These are phyloP conservation scores for Phytopythium delawarense DNA, from an alignment of 352 stramenopile species.

Conservation along the genomic window DNA sequence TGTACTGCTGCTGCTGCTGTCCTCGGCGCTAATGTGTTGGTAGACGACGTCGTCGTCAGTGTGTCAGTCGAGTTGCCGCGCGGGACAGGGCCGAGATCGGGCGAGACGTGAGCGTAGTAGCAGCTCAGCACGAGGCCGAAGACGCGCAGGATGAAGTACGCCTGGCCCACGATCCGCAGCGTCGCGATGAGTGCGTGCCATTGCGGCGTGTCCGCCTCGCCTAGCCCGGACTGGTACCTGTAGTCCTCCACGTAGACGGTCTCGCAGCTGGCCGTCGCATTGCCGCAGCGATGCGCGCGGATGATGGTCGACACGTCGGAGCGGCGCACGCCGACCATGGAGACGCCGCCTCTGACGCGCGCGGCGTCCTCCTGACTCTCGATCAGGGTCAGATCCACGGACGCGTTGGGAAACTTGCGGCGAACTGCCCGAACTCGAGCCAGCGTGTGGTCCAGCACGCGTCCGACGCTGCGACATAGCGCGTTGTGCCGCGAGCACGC, in stretches of 20 bases:
- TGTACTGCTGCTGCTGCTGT: no score
- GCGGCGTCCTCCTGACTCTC: constrained; percentile 22
- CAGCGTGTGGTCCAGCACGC: constrained; percentile 9
- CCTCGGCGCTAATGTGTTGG: neutral
- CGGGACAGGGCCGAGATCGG: neutral
- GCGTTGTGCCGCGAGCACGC: constrained; percentile 4
- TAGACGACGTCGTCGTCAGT: neutral
- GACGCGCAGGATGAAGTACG: constrained; percentile 30
- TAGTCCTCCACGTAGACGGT: constrained; percentile 44
- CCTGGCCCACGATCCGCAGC: constrained; percentile 29
- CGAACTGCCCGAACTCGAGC: neutral
- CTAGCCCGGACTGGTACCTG: constrained; percentile 25
- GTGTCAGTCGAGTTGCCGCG: neutral
- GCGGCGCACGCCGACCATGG: constrained; percentile 11
- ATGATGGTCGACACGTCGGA: constrained; percentile 21
- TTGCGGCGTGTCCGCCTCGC: constrained; percentile 20
- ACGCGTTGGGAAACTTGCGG: constrained; percentile 10
- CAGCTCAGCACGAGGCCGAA: constrained; percentile 22
- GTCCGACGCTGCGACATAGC: constrained; percentile 3
- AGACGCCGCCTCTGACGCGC: constrained; percentile 4
- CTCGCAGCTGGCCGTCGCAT: constrained; percentile 12
- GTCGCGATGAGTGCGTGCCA: constrained; percentile 27
- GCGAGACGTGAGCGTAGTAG: constrained; percentile 18
- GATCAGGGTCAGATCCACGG: constrained; percentile 17
- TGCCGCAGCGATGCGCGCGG: constrained; percentile 3